Evolutionary conservation across 2,329 filamentous ascomycete genomes (phyloP), one percentile per base, ranked within the genome.

Genomic region (Hymenoscyphus fraxineus): DNA sequence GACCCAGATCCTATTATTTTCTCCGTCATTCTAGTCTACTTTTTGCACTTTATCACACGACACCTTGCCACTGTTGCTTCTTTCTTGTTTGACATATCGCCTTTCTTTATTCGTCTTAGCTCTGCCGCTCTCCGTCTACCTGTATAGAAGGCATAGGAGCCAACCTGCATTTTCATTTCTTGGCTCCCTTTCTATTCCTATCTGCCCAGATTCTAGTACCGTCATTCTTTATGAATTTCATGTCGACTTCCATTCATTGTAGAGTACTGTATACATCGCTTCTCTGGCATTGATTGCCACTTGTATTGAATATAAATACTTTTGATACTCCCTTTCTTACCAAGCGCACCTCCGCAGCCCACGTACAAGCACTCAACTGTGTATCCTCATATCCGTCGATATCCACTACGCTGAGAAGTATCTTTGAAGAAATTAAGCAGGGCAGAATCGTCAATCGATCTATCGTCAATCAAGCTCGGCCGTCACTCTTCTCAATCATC

Each of bases 231-330:
- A 54, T 54, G 22, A 22, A 54, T 27, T 19, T 54, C 10, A 27
- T 19, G 9, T 54, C 47, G 22, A 5, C 13, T 54, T 54, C 22
- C 47, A 22, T 22, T 54, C 47, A 27, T 54, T 54, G 4, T 7
- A 47, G 3, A 54, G 35, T 10, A 35, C 35, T 4, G 10, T 12
- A 10, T 7, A 13, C 19, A 22, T 54, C 47, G 10, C 47, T 54
- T 54, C 47, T 54, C 22, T 54, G 47, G 47, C 47, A 54, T 54
- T 54, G 47, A 54, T 9, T 54, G 47, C 47, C 47, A 19, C 12
- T 19, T 51, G 10, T 10, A 22, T 54, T 27, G 35, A 35, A 54
- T 27, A 13, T 10, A 31, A 22, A 9, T 22, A 22, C n/a, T 6
- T 27, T 22, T 19, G 9, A 35, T 10, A 35, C 35, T 35, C 9